Evolutionary conservation across 2,329 filamentous ascomycete genomes (phyloP), one percentile per base, ranked within the genome.

Genomic region (Penicillium verrucosum): DNA sequence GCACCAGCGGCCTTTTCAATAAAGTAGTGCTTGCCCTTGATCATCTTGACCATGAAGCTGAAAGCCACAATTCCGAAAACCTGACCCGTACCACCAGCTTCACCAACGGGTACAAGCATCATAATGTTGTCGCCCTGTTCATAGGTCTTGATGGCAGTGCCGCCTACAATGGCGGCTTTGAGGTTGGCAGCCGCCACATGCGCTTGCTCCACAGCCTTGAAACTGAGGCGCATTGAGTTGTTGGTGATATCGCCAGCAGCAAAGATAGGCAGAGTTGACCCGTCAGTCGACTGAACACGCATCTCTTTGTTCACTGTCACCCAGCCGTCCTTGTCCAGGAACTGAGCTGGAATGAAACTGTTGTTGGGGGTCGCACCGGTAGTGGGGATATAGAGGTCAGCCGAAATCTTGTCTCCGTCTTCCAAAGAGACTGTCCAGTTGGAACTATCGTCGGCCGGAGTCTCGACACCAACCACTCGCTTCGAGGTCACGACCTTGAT

Each of bases 311-410:
- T 77, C 7, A 78, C 80, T 27, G 71, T 71, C 43, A 86, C 77
- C 68, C 79, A 81, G 14, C 79, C 79, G n/a, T 67, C 58, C 0
- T 71, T 67, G 57, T 77, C 71, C 4, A 85, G 73, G 40, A 82
- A 76, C 7, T 73, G 65, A 4, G 65, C 50, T 0, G 82, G 81
- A 1, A 86, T 70, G 66, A 78, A 85, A 9, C 71, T 73, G 21
- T 77, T 81, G 68, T 83, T 85, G 0, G 82, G 82, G 8, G 70
- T 65, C 12, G 78, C 78, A 29, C 83, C 83, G 14, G 76, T 76
- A 0, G 80, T 80, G 4, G 78, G 76, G 54, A 85, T 78, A 65
- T 81, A 84, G 25, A 82, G 59, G 61, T 85, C 82, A 2, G 78
- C 75, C 1, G 73, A 73, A 38, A 81, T 61, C 3, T 68, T 74